Evolutionary conservation across 1,139 yeast genomes (phyloP), one percentile per base, ranked within the genome.

Genomic region (Wickerhamomyces sp.): DNA sequence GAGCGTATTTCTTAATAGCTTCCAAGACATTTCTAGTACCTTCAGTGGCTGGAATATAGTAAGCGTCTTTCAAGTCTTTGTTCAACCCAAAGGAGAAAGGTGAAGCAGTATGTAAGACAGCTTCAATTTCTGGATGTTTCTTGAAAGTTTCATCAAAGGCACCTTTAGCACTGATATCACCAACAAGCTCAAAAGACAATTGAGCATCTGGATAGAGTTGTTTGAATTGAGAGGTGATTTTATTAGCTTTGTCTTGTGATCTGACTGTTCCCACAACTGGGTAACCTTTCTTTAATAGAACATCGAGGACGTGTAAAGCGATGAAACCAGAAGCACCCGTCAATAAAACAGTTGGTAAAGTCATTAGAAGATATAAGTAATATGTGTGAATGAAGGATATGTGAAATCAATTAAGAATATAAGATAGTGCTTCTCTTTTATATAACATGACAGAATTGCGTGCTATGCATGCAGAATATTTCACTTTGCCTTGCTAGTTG

Each of bases 261-360:
- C 83, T 63, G 2, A 74, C 83, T 1, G 79, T 67, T 2, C 81
- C 82, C 14, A 76, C 61, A 3, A 78, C 83, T 5, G 57, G 51
- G 54, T 68, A 72, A 13, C 68, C 72, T 30, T 56, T 63, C 16
- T 47, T 44, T 27, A 63, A 41, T 26, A 70, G 52, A 26, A 49
- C 59, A 26, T 55, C 52, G 15, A 65, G 58, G 33, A 72, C 60
- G 47, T 74, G 75, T 40, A 67, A 67, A 26, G 78, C 76, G 47
- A 75, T 67, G 48, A 64, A 73, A 10, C 79, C 78, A 28, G 72
- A 64, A n/a, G 78, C 77, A 36, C 80, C 80, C 5, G 78, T 64
- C 19, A 75, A 60, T 41, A 72, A 64, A 17, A 71, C 72, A 54
- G 57, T 32, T 9, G 31, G 16, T 6, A 7, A 10, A 22, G 54